phyloP scores from a whole-genome alignment of 2,329 filamentous ascomycete species.

The Sporothrix brasiliensis region DNA sequence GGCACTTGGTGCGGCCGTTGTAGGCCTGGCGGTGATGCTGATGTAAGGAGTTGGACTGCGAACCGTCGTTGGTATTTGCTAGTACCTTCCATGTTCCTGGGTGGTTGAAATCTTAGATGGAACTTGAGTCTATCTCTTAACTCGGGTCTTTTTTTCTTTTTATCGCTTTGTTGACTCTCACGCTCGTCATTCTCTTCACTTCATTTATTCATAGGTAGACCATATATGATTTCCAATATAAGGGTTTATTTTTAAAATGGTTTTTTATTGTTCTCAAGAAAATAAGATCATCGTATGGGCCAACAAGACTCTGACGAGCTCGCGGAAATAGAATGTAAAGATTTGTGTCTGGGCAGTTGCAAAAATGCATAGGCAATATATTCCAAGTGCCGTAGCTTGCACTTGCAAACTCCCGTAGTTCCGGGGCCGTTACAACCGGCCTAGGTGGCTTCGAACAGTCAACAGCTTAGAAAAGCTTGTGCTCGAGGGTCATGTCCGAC shows the following conservation, averaged over 20 bases:
- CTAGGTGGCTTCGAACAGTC: no score
- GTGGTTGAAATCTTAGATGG: background rate
- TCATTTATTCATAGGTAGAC: background rate
- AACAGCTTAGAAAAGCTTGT: conserved; percentile 73
- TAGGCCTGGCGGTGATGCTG: conserved; percentile 25
- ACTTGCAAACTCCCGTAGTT: background rate
- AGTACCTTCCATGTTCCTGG: background rate
- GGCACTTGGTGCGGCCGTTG: conserved; percentile 9
- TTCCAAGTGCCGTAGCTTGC: background rate
- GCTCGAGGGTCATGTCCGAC: conserved; percentile 98
- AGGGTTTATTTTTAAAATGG: background rate
- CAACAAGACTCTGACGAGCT: background rate
- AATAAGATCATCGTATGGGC: conserved; percentile 7
- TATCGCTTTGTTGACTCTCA: background rate
- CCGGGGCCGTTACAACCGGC: no score
- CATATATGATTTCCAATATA: background rate
- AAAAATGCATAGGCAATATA: background rate
- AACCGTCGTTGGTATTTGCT: background rate
- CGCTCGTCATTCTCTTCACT: background rate
- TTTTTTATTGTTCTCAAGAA: background rate
- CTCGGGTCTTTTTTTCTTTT: background rate
- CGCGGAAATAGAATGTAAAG: conserved; percentile 18
- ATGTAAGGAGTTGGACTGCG: background rate
- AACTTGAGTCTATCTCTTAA: background rate
- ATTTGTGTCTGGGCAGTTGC: background rate